Conservation (phyloP, 2,329 filamentous ascomycete species). For the Xylaria digitata region DNA sequence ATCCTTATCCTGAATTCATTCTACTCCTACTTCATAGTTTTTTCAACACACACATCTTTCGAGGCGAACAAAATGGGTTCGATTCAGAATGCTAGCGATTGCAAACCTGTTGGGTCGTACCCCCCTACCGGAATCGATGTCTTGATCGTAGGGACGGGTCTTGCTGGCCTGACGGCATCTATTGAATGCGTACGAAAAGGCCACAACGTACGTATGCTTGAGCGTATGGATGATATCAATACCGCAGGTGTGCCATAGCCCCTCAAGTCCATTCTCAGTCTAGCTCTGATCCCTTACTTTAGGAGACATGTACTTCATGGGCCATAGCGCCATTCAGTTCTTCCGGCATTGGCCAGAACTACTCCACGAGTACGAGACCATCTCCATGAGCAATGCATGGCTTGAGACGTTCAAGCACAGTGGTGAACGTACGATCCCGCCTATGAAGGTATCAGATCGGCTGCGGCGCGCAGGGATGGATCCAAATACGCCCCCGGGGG, state of each 20-base stretch:
- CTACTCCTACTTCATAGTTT: neutral
- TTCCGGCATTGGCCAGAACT: conserved; percentile 67
- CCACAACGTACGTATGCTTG: conserved; percentile 62
- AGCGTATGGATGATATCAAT: conserved; percentile 61
- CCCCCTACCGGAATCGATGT: conserved; percentile 60
- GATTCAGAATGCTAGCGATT: conserved; percentile 48
- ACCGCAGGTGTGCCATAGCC: conserved; percentile 57
- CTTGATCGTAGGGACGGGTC: conserved; percentile 66
- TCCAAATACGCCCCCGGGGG: conserved; percentile 61
- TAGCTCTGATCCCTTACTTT: conserved; percentile 17
- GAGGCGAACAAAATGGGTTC: conserved; percentile 44
- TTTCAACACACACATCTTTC: neutral
- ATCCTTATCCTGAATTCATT: neutral
- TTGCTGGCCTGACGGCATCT: conserved; percentile 69
- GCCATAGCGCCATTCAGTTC: conserved; percentile 65
- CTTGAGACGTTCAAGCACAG: conserved; percentile 67
- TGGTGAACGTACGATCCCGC: conserved; percentile 60
- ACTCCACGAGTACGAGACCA: conserved; percentile 60
- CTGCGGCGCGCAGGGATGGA: conserved; percentile 54
- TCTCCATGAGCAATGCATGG: conserved; percentile 65
- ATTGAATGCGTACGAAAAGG: conserved; percentile 71
- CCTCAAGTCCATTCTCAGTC: neutral
- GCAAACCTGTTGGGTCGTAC: conserved; percentile 64
- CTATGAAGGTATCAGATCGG: conserved; percentile 62
- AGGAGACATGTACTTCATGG: conserved; percentile 72